Evolutionary conservation across 495 filamentous ascomycete species (phyloP).

Genomic region (Margaritispora aquatica): DNA sequence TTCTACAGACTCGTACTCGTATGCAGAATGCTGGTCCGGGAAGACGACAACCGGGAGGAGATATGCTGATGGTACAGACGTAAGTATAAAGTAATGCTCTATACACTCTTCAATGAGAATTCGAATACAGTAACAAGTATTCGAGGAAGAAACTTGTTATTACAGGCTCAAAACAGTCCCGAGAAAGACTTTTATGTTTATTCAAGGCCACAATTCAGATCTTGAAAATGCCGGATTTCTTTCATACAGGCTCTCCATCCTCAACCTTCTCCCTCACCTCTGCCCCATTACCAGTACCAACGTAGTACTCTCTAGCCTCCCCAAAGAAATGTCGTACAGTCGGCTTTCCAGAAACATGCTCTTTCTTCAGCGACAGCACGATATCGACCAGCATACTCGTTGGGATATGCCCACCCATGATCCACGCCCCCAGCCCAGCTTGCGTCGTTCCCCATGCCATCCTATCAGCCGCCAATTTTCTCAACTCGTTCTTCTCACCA

Average conservation of each 20-base stretch:
- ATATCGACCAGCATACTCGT: slow-evolving; percentile 8
- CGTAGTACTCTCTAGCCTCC: slow-evolving; percentile 1
- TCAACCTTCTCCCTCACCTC: background rate
- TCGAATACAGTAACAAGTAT: too few relatives aligned
- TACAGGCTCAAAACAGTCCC: too few relatives aligned
- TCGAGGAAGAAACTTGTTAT: too few relatives aligned
- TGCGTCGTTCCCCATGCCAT: slow-evolving; percentile 4
- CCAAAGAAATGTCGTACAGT: background rate
- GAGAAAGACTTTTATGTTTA: too few relatives aligned
- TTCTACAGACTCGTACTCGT: background rate
- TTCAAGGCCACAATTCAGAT: too few relatives aligned
- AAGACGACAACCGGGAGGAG: background rate
- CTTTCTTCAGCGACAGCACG: slow-evolving; percentile 6
- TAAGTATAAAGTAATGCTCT: too few relatives aligned
- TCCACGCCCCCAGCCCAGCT: slow-evolving; percentile 1
- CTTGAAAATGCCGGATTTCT: too few relatives aligned
- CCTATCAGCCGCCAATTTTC: background rate
- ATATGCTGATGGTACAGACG: background rate
- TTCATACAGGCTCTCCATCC: too few relatives aligned
- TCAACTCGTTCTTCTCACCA: background rate
- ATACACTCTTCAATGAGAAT: too few relatives aligned
- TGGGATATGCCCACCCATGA: background rate
- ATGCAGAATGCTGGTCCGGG: background rate
- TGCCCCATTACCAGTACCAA: background rate
- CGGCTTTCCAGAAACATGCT: slow-evolving; percentile 1